Evolutionary conservation across 805 yeast species (phyloP), one percentile per base, ranked within the genome.

Genomic region (Saccharomycopsis guyanensis): DNA sequence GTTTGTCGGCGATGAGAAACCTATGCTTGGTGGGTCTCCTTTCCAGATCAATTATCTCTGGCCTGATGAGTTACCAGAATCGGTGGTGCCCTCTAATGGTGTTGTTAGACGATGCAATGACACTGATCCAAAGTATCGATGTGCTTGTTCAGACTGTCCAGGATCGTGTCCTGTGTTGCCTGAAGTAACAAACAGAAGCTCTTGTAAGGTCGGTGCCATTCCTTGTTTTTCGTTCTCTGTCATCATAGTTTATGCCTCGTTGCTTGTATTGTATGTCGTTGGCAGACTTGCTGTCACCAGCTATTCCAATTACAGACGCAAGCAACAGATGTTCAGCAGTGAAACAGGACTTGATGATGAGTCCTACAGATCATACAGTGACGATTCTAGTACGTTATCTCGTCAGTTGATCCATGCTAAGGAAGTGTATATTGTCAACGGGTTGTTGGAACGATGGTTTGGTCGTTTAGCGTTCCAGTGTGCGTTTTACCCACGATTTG

Each of bases 1-100:
- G 64, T 93, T 91, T 58, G 64, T 93, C 43, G 97, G 97, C 10
- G 97, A 91, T 60, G 94, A 87, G 56, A 89, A 91, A 61, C 97
- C 97, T 0, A 55, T 86, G 56, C 68, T 91, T 3, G 97, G 97
- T 0, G 98, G 98, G 0, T 86, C 96, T 0, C 97, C 97, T 0
- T 87, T 91, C 60, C 97, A 91, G 61, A 89, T 91, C 51, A 82
- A 88, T 59, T 88, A 78, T 61, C 64, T 68, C 2, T 86, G 78
- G 66, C 66, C 66, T 23, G 46, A 46, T 2, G 49, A 49, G 27
- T 53, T 34, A 62, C 72, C 55, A 3, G 36, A 46, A 25, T 52
- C 50, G 1, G 57, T 73, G 54, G 58, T 56, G 34, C 57, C 69
- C 12, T 47, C 62, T 8, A 56, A 59, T 38, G 55, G 56, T 0